Percentiles rank a stretch among this genome's conserved stretches.
Evolutionary conservation across 495 filamentous ascomycete genomes (phyloP).

Genomic region (Xylaria palmicola): DNA sequence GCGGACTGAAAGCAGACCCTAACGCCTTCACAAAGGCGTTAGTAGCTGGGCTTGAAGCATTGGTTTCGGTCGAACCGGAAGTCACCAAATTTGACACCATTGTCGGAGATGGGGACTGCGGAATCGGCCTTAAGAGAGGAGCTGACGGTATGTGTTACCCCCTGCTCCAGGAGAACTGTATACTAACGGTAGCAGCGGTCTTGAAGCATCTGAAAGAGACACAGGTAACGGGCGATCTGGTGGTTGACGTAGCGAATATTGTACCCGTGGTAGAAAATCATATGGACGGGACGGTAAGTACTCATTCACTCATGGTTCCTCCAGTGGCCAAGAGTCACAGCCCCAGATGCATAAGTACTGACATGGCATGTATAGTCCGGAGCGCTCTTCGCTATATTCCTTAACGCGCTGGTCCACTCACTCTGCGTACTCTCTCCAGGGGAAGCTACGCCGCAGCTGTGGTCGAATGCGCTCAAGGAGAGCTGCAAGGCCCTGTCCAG

Average conservation of each 20-base stretch:
- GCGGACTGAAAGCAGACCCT: slow-evolving; percentile 69
- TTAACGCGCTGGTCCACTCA: slow-evolving; percentile 81
- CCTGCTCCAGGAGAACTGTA: not conserved
- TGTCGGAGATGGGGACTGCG: slow-evolving; percentile 95
- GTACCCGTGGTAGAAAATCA: slow-evolving; percentile 78
- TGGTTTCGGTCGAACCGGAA: slow-evolving; percentile 78
- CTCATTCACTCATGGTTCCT: not conserved
- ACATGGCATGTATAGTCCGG: slow-evolving; percentile 53
- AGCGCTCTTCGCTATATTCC: slow-evolving; percentile 92
- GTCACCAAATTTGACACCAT: slow-evolving; percentile 88
- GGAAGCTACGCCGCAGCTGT: slow-evolving; percentile 56
- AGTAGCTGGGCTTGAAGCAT: slow-evolving; percentile 61
- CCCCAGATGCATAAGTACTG: not conserved
- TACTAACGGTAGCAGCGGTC: slow-evolving; percentile 52
- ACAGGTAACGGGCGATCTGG: slow-evolving; percentile 63
- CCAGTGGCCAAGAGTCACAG: not conserved
- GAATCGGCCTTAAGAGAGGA: slow-evolving; percentile 82
- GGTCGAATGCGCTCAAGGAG: slow-evolving; percentile 70
- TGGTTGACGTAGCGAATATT: slow-evolving; percentile 70
- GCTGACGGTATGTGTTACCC: slow-evolving; percentile 64
- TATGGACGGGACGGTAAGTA: slow-evolving; percentile 80
- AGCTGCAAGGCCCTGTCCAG: slow-evolving; percentile 68
- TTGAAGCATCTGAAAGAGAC: slow-evolving; percentile 60
- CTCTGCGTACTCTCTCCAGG: slow-evolving; percentile 57
- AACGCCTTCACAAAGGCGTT: slow-evolving; percentile 58